Evolutionary conservation across 495 filamentous ascomycete genomes (phyloP).

Genomic region (Hypomontagnella submonticulosa): DNA sequence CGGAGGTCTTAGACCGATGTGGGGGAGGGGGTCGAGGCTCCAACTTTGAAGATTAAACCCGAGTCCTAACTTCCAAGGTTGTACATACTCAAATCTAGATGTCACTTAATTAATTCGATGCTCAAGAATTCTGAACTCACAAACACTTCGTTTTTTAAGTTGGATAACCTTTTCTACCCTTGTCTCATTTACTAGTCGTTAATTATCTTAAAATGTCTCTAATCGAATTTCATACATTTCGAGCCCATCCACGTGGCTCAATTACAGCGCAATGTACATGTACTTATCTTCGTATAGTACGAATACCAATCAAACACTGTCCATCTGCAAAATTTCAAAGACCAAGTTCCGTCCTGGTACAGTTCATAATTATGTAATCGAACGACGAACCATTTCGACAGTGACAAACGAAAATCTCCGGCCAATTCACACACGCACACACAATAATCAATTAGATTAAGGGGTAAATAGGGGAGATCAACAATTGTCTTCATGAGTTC

Average conservation of each 20-base stretch:
- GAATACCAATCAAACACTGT: constrained; percentile 17
- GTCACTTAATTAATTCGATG: too few species aligned
- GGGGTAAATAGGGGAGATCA: not conserved
- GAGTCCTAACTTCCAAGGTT: too few species aligned
- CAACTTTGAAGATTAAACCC: not conserved
- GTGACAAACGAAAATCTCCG: constrained; percentile 5
- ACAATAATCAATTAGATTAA: not conserved
- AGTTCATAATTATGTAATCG: constrained; percentile 9
- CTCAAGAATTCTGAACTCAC: too few species aligned
- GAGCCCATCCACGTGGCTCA: too few species aligned
- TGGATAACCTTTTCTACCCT: too few species aligned
- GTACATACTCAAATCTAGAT: too few species aligned
- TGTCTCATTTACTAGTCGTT: too few species aligned
- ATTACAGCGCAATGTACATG: not conserved
- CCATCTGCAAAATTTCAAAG: constrained; percentile 22
- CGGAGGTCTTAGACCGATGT: constrained; percentile 24
- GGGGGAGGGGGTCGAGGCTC: constrained; percentile 36
- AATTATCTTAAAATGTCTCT: too few species aligned
- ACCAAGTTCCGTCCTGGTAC: constrained; percentile 1
- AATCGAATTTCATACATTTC: too few species aligned
- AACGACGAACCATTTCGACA: constrained; percentile 13
- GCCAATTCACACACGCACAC: not conserved
- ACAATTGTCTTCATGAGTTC: constrained; percentile 57
- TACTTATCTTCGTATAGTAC: constrained; percentile 12
- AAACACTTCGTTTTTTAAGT: too few species aligned